Conservation (phyloP, 169 alveolate genomes). For the Eimeria sp. region DNA sequence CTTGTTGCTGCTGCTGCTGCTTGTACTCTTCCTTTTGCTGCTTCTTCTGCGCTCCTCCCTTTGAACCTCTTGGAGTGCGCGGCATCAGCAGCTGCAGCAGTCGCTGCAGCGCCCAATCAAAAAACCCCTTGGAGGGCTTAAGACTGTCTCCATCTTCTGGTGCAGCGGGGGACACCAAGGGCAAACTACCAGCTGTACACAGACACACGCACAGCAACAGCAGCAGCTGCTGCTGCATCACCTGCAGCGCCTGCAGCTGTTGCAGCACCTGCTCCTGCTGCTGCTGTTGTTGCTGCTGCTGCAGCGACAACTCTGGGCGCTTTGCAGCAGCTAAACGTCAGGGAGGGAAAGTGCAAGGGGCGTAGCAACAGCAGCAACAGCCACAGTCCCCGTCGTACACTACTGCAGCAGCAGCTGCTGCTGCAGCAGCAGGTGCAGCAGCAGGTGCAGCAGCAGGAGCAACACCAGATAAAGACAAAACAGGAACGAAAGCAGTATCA, state of each 20-base stretch:
- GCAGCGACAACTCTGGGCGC: neutral
- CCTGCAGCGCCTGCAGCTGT: no score
- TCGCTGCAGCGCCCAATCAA: neutral
- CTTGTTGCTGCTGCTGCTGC: no score
- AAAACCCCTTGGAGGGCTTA: neutral
- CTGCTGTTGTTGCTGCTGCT: neutral
- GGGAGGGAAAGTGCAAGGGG: neutral
- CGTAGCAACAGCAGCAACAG: neutral
- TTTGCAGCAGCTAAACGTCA: no score
- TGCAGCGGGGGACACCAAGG: conserved; percentile 1
- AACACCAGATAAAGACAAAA: neutral
- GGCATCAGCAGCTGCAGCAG: neutral
- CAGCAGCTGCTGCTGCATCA: no score
- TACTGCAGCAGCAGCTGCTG: neutral
- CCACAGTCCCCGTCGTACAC: neutral
- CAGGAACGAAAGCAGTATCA: neutral
- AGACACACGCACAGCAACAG: no score
- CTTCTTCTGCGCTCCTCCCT: neutral
- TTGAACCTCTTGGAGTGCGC: no score
- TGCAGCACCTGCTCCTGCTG: neutral
- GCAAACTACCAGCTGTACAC: neutral
- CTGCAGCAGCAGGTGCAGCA: neutral
- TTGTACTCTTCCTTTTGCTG: neutral
- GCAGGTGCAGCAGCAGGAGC: neutral
- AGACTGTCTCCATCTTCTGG: neutral